phyloP scores from a whole-genome alignment of 208 protist species.

The Trypanosoma boissoni region DNA sequence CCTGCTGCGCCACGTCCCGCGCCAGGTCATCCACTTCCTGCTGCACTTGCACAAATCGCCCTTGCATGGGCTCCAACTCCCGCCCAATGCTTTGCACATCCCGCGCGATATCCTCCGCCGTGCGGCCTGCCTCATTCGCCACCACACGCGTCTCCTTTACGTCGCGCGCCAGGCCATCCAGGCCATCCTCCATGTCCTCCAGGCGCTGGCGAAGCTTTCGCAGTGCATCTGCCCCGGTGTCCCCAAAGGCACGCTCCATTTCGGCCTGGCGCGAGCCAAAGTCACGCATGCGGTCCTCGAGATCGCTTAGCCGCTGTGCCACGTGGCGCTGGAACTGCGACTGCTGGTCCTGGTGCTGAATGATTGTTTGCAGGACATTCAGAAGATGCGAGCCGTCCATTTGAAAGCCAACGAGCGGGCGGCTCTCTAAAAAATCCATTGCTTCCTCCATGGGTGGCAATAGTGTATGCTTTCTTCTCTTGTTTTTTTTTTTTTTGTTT shows the following conservation, averaged over 20 bases:
- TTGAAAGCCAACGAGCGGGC: constrained; percentile 78
- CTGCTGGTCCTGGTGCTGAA: constrained; percentile 52
- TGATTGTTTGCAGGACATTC: constrained; percentile 58
- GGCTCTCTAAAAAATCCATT: constrained; percentile 70
- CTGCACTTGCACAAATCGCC: constrained; percentile 35
- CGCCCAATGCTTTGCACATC: constrained; percentile 47
- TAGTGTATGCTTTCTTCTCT: background rate
- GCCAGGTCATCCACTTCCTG: constrained; percentile 46
- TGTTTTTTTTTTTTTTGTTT: background rate
- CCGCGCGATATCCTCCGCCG: constrained; percentile 46
- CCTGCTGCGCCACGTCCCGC: constrained; percentile 32
- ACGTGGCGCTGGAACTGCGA: constrained; percentile 32
- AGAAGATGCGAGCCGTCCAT: constrained; percentile 80
- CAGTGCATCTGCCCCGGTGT: constrained; percentile 32
- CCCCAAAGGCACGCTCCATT: constrained; percentile 37
- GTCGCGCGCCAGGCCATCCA: constrained; percentile 35
- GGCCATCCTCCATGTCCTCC: constrained; percentile 41
- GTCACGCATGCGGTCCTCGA: constrained; percentile 44
- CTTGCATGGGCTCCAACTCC: constrained; percentile 31
- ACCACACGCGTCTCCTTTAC: constrained; percentile 37
- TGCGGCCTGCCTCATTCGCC: constrained; percentile 31
- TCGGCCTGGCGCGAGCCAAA: constrained; percentile 40
- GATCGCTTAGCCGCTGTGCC: constrained; percentile 31
- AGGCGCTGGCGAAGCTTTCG: constrained; percentile 39
- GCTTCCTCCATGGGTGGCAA: constrained; percentile 44